phyloP scores from a whole-genome alignment of 148 eudicot species.

The Rhododendron vialii region DNA sequence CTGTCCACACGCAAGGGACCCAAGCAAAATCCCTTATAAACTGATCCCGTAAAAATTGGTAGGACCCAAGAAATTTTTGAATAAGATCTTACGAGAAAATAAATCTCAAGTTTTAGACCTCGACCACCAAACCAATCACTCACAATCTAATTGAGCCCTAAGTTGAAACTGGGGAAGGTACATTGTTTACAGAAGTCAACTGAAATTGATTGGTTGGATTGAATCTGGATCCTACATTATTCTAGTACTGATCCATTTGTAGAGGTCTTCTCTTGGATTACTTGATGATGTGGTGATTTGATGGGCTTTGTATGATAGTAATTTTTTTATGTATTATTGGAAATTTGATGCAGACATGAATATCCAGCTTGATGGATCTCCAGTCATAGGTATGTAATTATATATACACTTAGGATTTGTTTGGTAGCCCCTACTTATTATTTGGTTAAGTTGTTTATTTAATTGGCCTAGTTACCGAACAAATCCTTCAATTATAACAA shows the following conservation, averaged over 20 bases:
- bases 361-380: background rate
- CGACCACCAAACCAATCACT: background rate
- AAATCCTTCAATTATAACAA: background rate
- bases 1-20: too few relatives aligned
- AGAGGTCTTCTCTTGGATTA: background rate
- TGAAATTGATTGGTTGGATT: background rate
- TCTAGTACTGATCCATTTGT: background rate
- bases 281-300: too few relatives aligned
- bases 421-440: background rate
- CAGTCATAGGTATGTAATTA: background rate
- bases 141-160: background rate
- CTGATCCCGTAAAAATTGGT: too few relatives aligned
- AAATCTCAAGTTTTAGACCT: too few relatives aligned
- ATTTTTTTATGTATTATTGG: background rate
- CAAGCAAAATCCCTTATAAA: too few relatives aligned
- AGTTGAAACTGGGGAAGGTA: background rate
- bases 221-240: background rate
- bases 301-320: too few relatives aligned
- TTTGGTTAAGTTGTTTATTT: background rate
- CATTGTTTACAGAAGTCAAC: background rate
- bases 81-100: too few relatives aligned
- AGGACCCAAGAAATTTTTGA: too few relatives aligned
- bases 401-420: too few relatives aligned
- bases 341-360: background rate
- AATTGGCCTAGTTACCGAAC: background rate